Evolutionary conservation across 2,329 filamentous ascomycete species (phyloP), one percentile per base, ranked within the genome.

Genomic region (Dothistroma pini): DNA sequence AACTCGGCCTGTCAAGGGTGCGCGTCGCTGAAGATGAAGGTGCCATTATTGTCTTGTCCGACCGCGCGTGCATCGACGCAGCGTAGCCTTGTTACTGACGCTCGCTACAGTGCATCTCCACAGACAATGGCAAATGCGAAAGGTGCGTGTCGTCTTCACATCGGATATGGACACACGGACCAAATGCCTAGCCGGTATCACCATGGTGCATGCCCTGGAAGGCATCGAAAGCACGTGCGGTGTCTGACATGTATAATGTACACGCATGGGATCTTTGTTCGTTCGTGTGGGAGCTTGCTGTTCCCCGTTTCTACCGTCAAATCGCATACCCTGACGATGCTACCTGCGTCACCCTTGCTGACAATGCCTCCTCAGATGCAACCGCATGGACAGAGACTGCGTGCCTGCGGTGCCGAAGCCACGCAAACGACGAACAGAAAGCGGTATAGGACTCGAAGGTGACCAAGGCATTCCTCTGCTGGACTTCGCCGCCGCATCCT

Each of bases 21-120:
- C 59, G 63, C 68, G 3, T 57, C 58, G n/a, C 55, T 70, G 38
- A 72, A 72, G 66, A 71, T 72, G 68, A 70, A 70, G 25, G 55
- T 63, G 32, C 57, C 16, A 41, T 31, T 35, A 10, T 35, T 1
- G 31, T 22, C 51, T 35, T 1, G 31, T 22, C 51, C 22, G 11
- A 2, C 21, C 16, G 16, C 31, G 25, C 51, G 51, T 21, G 51
- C 35, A 12, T 9, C 22, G 16, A 41, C 32, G n/a, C 34, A 4
- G 25, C 21, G 16, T 11, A 35, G 44, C 44, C 14, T 32, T 50
- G 25, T 10, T 35, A 44, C 41, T 57, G 25, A 47, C 57, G 29
- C 5, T 22, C 25, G 21, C 31, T 38, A 29, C 35, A 65, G 51
- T 66, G 66, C 48, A 64, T 64, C 48, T 56, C 58, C 16, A 66